Evolutionary conservation across 1,284 basidiomycete species (phyloP), one percentile per base, ranked within the genome.

Genomic region (Fistulinella cinereoalba): DNA sequence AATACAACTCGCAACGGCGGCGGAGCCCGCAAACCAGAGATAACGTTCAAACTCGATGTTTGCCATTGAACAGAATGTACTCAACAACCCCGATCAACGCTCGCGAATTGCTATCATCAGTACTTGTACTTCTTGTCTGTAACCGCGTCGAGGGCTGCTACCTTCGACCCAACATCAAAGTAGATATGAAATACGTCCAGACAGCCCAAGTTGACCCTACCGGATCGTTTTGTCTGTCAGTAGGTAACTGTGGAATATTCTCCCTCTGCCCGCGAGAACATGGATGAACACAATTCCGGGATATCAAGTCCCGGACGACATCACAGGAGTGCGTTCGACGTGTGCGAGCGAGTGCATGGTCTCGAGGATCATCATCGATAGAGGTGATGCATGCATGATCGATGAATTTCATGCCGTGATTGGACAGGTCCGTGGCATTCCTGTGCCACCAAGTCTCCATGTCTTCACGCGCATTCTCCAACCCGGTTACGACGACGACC

Each of bases 391-490:
- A 64, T 36, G 60, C 65, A 4, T 68, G 57, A 19, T 57, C 66
- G 41, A 41, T 43, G 24, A 70, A 69, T 6, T 44, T 43, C 60
- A 64, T 55, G 36, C 50, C 50, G 40, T 61, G 33, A 3, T 41
- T 41, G 7, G 46, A 51, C 15, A 64, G 49, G 1, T 52, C 46
- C 8, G 28, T 18, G 10, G 37, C 46, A 16, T 70, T 67, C 32
- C 41, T 56, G 23, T 24, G 21, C 67, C 68, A 70, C 68, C 65
- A 67, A 22, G 44, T 33, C 24, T 69, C 66, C 67, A 69, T 69
- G 2, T 62, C 63, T 37, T 45, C 56, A 24, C 49, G 44, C 11
- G 49, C 27, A 13, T 69, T 56, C 47, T 67, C 67, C 37, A 70
- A 51, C 16, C 62, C 64, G 12, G 66, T 70, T 13, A 65, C 53